These are phyloP conservation scores for Fusarium sarcochroum DNA, from an alignment of 2,329 filamentous ascomycete species.

Conservation along the genomic window DNA sequence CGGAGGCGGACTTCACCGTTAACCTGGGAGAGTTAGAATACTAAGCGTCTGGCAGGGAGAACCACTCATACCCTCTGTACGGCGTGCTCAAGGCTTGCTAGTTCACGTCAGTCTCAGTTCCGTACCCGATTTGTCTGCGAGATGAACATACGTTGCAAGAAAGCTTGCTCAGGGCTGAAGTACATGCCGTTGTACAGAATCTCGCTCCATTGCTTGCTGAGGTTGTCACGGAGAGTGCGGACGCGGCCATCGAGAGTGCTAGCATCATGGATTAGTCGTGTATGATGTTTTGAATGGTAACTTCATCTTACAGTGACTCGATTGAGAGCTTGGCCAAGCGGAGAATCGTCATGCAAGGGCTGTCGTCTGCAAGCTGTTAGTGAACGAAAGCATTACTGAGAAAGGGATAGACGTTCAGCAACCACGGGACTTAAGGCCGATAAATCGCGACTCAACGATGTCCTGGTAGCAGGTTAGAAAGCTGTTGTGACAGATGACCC, in stretches of 20 bases:
- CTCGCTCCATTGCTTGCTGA: constrained; percentile 14
- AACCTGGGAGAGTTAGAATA: background rate
- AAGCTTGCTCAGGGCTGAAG: background rate
- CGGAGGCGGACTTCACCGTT: background rate
- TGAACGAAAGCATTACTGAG: too few species aligned
- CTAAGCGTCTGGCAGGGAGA: background rate
- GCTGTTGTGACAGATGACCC: background rate
- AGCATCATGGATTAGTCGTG: background rate
- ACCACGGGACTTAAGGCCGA: background rate
- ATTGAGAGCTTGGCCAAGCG: constrained; percentile 6
- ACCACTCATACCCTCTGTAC: background rate
- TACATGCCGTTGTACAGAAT: constrained; percentile 12
- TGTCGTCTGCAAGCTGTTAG: background rate
- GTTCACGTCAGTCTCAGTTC: background rate
- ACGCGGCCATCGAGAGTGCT: constrained; percentile 11
- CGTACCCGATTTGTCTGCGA: too few species aligned
- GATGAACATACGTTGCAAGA: background rate
- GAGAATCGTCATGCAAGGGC: background rate
- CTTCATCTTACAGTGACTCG: background rate
- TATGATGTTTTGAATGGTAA: background rate
- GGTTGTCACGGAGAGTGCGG: constrained; percentile 2
- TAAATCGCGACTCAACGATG: background rate
- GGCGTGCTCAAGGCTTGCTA: background rate
- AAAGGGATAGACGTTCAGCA: background rate
- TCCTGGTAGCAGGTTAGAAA: background rate